Conservation (phyloP, 2,329 filamentous ascomycete genomes). For the Colletotrichum sp. region DNA sequence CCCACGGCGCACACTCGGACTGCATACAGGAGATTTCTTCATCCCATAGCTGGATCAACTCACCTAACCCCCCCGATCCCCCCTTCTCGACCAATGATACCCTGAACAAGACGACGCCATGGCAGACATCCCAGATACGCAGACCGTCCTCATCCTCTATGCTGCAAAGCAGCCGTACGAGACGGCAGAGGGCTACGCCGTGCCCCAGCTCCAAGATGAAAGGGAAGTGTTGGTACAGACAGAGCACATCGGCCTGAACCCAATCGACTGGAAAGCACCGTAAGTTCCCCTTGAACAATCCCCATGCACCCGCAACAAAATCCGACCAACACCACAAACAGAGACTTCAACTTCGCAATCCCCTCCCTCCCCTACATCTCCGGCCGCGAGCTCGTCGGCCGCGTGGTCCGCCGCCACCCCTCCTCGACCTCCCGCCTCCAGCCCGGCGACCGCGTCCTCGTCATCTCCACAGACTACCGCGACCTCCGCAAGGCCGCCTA, state of each 20-base stretch:
- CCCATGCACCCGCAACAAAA: neutral
- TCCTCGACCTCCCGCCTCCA: slow-evolving; percentile 44
- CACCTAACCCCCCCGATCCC: neutral
- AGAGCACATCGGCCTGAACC: slow-evolving; percentile 72
- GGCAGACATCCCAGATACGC: slow-evolving; percentile 28
- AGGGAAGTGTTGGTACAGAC: slow-evolving; percentile 68
- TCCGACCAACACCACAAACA: slow-evolving; percentile 30
- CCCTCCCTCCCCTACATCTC: slow-evolving; percentile 72
- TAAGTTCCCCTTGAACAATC: slow-evolving; percentile 42
- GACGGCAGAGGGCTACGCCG: slow-evolving; percentile 44
- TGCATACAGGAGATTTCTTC: neutral
- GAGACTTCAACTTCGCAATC: slow-evolving; percentile 74
- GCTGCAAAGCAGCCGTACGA: slow-evolving; percentile 55
- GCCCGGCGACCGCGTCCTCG: slow-evolving; percentile 63
- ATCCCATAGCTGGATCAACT: neutral
- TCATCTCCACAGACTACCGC: slow-evolving; percentile 77
- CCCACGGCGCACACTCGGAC: neutral
- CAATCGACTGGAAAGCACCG: slow-evolving; percentile 79
- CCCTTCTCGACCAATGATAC: neutral
- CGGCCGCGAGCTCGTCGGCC: slow-evolving; percentile 72
- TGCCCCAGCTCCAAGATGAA: slow-evolving; percentile 43
- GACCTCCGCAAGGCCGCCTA: slow-evolving; percentile 75
- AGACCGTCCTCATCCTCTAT: slow-evolving; percentile 55
- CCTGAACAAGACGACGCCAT: neutral
- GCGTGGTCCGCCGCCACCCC: slow-evolving; percentile 48